Evolutionary conservation across 768 basidiomycete genomes (phyloP).

Genomic region (Suillus americanus): DNA sequence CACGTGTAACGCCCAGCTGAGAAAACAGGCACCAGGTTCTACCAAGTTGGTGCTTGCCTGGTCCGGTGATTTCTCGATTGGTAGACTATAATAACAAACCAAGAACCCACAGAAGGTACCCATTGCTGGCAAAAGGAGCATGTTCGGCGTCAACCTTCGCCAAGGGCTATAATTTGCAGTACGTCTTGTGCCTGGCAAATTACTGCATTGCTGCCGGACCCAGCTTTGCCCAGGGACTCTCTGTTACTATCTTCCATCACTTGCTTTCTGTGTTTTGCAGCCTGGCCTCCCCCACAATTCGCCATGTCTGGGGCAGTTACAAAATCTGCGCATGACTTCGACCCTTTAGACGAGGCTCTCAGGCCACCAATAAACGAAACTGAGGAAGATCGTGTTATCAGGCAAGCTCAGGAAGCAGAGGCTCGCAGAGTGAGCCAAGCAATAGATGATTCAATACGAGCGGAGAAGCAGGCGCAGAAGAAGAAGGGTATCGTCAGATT

Average conservation of each 20-base stretch:
- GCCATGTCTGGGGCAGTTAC: slow-evolving; percentile 21
- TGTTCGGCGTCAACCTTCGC: slow-evolving; percentile 7
- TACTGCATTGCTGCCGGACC: slow-evolving; percentile 11
- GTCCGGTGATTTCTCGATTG: slow-evolving; percentile 9
- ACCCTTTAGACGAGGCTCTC: slow-evolving; percentile 67
- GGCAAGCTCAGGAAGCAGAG: slow-evolving; percentile 63
- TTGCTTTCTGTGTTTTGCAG: neutral
- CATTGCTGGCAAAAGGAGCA: slow-evolving; percentile 4
- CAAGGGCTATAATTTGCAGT: slow-evolving; percentile 12
- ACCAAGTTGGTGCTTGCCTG: neutral
- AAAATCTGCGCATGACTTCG: slow-evolving; percentile 29
- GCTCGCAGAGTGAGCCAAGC: slow-evolving; percentile 62
- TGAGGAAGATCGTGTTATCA: slow-evolving; percentile 50
- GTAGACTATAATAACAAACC: slow-evolving; percentile 8
- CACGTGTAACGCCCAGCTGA: slow-evolving; percentile 7
- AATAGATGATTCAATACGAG: slow-evolving; percentile 75
- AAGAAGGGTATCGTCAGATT: slow-evolving; percentile 73
- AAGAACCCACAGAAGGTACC: slow-evolving; percentile 5
- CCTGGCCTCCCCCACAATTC: slow-evolving; percentile 10
- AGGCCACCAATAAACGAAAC: slow-evolving; percentile 69
- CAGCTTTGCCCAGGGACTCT: slow-evolving; percentile 3
- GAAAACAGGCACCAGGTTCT: slow-evolving; percentile 2
- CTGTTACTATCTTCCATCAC: slow-evolving; percentile 6
- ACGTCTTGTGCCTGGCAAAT: slow-evolving; percentile 12
- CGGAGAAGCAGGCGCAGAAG: slow-evolving; percentile 53